Percentiles rank a stretch among this genome's conserved stretches.
Evolutionary conservation across 2,329 filamentous ascomycete species (phyloP).

Genomic region (Ceratocystis cacaofunesta): DNA sequence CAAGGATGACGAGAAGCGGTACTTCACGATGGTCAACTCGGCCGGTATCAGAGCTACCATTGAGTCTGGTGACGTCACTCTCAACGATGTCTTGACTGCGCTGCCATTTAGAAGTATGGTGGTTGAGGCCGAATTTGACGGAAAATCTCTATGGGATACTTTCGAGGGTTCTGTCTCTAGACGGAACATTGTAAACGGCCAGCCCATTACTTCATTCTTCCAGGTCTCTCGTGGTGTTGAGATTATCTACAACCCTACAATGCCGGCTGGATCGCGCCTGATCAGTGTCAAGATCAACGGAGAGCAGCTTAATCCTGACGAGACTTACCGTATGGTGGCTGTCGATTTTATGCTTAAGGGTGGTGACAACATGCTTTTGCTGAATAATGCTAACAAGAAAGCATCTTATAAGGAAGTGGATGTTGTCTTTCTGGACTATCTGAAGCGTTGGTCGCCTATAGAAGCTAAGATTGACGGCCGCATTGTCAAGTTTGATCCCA

Average conservation of each 20-base stretch:
- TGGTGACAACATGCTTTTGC: slow-evolving; percentile 46
- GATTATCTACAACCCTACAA: slow-evolving; percentile 41
- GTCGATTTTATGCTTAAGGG: slow-evolving; percentile 48
- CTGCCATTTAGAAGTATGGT: slow-evolving; percentile 54
- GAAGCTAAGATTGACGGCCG: slow-evolving; percentile 34
- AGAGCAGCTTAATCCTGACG: slow-evolving; percentile 28
- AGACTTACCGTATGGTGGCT: slow-evolving; percentile 43
- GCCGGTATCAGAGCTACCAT: slow-evolving; percentile 51
- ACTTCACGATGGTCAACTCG: slow-evolving; percentile 47
- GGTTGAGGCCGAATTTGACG: slow-evolving; percentile 40
- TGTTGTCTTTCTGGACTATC: slow-evolving; percentile 37
- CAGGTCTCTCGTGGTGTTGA: slow-evolving; percentile 43
- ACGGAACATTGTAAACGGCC: slow-evolving; percentile 39
- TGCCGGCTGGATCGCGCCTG: slow-evolving; percentile 34
- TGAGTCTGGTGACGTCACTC: slow-evolving; percentile 44
- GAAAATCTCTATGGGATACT: slow-evolving; percentile 39
- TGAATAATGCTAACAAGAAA: slow-evolving; percentile 19
- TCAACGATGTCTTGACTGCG: slow-evolving; percentile 46
- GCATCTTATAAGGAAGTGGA: slow-evolving; percentile 38
- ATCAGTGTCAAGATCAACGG: slow-evolving; percentile 37
- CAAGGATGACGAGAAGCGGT: slow-evolving; percentile 26
- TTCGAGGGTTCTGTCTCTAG: slow-evolving; percentile 44
- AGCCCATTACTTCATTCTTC: slow-evolving; percentile 41
- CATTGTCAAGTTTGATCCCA: slow-evolving; percentile 22
- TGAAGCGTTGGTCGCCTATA: slow-evolving; percentile 34